Evolutionary conservation across 352 stramenopile genomes (phyloP).

Genomic region (Blastocystis sp.): DNA sequence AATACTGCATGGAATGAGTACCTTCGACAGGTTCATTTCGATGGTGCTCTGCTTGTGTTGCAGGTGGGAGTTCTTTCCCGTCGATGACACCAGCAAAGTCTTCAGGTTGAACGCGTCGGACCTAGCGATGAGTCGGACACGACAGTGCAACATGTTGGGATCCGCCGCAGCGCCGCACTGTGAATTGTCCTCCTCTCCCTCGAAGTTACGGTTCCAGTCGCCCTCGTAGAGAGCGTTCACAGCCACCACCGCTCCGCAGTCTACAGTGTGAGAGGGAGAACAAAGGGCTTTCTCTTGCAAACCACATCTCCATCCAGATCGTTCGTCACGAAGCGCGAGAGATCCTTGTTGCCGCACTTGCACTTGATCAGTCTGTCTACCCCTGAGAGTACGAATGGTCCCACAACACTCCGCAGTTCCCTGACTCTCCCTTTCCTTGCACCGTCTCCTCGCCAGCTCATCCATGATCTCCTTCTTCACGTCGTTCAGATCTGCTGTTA

Average conservation of each 20-base stretch:
- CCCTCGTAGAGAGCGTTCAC: slow-evolving; percentile 55
- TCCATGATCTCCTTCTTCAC: slow-evolving; percentile 9
- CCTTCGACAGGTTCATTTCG: slow-evolving; percentile 66
- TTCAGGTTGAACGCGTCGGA: slow-evolving; percentile 55
- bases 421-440: neutral
- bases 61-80: slow-evolving; percentile 2
- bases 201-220: slow-evolving; percentile 64
- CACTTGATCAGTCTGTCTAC: slow-evolving; percentile 34
- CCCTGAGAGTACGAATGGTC: neutral
- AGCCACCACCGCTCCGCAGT: slow-evolving; percentile 16
- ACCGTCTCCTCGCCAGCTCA: neutral
- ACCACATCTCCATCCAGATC: slow-evolving; percentile 49
- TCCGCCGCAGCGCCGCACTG: slow-evolving; percentile 44
- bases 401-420: neutral
- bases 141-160: neutral
- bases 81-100: neutral
- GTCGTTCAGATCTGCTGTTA: neutral
- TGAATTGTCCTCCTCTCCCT: slow-evolving; percentile 50
- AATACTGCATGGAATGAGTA: neutral
- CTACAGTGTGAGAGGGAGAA: neutral
- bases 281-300: slow-evolving; percentile 17
- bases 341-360: slow-evolving; percentile 56
- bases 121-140: neutral
- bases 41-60: slow-evolving; percentile 46
- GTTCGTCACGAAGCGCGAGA: slow-evolving; percentile 24